A percentile compares a stretch with the other conserved stretches of the same genome.
These are phyloP conservation scores for Brassica incana DNA, from an alignment of 345 rosid species.

Conservation along the genomic window DNA sequence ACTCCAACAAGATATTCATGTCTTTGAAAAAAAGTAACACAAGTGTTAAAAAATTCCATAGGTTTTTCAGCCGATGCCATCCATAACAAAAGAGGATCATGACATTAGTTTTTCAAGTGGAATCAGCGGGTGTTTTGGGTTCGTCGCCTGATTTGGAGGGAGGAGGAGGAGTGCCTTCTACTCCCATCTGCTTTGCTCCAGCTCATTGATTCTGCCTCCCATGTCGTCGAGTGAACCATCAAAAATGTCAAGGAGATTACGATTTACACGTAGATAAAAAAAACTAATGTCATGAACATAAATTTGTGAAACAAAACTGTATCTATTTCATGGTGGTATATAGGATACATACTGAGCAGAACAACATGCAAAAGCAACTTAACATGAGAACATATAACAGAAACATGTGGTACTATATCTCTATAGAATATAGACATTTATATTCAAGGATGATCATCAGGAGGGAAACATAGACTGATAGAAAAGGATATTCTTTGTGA, in stretches of 20 bases:
- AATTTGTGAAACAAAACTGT: too few relatives aligned
- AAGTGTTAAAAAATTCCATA: not conserved
- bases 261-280: too few relatives aligned
- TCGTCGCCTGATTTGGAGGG: constrained; percentile 9
- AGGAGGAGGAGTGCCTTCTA: constrained; percentile 48
- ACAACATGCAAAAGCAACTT: too few relatives aligned
- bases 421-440: too few relatives aligned
- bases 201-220: constrained; percentile 66
- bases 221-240: constrained; percentile 14
- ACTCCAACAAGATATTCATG: too few relatives aligned
- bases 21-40: too few relatives aligned
- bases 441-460: too few relatives aligned
- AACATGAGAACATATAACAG: too few relatives aligned
- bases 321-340: too few relatives aligned
- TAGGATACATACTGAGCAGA: too few relatives aligned
- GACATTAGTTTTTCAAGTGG: constrained; percentile 24
- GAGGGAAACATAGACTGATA: not conserved
- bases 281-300: too few relatives aligned
- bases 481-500: not conserved
- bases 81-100: not conserved
- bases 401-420: too few relatives aligned
- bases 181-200: constrained; percentile 72
- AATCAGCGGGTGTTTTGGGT: constrained; percentile 48
- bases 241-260: not conserved
- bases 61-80: not conserved